Evolutionary conservation across 768 basidiomycete genomes (phyloP), one percentile per base, ranked within the genome.

Genomic region (Neoboletus magnificus): DNA sequence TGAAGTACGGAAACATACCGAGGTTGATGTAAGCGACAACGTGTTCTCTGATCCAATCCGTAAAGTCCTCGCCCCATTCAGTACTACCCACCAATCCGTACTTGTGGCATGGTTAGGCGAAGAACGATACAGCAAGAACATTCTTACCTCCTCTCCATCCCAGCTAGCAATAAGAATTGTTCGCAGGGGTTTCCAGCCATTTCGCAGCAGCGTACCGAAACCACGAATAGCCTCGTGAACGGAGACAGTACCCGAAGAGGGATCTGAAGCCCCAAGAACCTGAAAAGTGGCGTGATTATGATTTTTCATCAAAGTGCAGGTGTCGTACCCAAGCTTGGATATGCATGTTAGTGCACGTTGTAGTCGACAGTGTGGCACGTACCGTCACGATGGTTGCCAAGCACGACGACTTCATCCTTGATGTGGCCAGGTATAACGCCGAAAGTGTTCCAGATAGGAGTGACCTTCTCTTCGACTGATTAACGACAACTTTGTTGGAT

Each of bases 11-110:
- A 45, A 32, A 62, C 71, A 29, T 67, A 73, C 79, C 85, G n/a
- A 93, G 76, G 67, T 98, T 98, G 60, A 97, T 73, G 66, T 98
- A 98, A 8, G 91, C 82, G 18, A 92, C 93, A 46, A 89, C 90
- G 57, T 95, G 82, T 33, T 87, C 76, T 39, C 81, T 78, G 37
- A 98, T 83, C 84, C 89, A 96, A 16, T 82, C 78, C 0, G 84
- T 66, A 65, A 96, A 98, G 66, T 98, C 96, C 69, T 98, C 96
- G 3, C 86, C 93, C 83, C 89, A 97, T 74, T 98, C 96, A 5
- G 91, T 94, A 66, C 87, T 89, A 22, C 96, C 96, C 36, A 91
- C 70, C 42, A 93, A 77, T 23, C 90, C 91, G 51, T 81, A 80
- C 80, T 80, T 74, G 50, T 8, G 29, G 6, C 18, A 52, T 48